A percentile compares a stretch with the other conserved stretches of the same genome.
phyloP scores from a whole-genome alignment of 169 alveolate genomes.

The Sarcocystis neurona region DNA sequence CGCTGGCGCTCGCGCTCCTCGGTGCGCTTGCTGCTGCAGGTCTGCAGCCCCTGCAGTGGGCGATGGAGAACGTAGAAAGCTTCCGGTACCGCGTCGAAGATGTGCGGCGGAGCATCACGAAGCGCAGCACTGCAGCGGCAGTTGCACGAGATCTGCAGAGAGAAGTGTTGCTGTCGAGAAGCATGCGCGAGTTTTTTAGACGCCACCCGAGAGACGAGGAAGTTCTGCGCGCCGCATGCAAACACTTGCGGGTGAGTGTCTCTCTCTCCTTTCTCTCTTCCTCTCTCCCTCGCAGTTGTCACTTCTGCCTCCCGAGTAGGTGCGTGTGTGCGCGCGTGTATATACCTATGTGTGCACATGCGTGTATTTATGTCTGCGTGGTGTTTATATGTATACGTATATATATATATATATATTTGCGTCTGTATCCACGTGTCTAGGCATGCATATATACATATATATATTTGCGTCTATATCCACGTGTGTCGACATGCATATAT shows the following conservation, averaged over 20 bases:
- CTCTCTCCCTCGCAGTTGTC: not conserved
- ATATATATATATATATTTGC: too few species aligned
- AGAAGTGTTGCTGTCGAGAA: slow-evolving; percentile 61
- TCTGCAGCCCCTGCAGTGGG: slow-evolving; percentile 50
- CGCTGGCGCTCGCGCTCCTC: too few species aligned
- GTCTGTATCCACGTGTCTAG: not conserved
- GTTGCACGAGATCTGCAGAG: slow-evolving; percentile 63
- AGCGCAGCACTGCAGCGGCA: slow-evolving; percentile 45
- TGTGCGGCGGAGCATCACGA: slow-evolving; percentile 67
- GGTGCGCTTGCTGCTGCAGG: not conserved
- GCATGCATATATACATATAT: not conserved
- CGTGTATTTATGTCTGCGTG: not conserved
- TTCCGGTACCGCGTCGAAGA: slow-evolving; percentile 72
- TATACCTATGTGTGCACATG: not conserved
- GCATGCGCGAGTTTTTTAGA: slow-evolving; percentile 57
- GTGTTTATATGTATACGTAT: too few species aligned
- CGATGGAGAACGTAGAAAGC: slow-evolving; percentile 55
- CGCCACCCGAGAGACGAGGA: slow-evolving; percentile 67
- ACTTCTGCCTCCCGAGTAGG: not conserved
- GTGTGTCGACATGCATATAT: not conserved
- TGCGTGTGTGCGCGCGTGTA: not conserved
- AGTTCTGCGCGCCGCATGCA: slow-evolving; percentile 47
- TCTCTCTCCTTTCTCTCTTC: not conserved
- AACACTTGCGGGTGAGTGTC: slow-evolving; percentile 42
- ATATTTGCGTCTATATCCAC: not conserved